Percentiles rank a stretch among this genome's conserved stretches.
Conservation (phyloP, 1,284 basidiomycete species). For the Ganoderma lingzhi region DNA sequence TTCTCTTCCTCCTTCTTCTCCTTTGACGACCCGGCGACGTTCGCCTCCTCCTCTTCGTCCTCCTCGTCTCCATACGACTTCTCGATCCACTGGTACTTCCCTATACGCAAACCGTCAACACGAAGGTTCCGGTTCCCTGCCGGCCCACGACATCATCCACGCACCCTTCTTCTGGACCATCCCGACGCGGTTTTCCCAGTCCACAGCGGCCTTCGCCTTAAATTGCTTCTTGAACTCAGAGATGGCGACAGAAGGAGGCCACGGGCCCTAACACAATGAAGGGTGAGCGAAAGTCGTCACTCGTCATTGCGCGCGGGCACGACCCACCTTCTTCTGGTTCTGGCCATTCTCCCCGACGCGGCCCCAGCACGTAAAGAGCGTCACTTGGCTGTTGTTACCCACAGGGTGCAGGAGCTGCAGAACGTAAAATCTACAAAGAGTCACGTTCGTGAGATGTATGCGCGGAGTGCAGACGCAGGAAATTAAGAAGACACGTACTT, state of each 20-base stretch:
- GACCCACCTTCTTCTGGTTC: conserved; percentile 55
- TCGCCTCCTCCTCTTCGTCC: conserved; percentile 42
- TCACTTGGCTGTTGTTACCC: conserved; percentile 46
- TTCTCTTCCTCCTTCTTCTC: conserved; percentile 52
- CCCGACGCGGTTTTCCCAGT: conserved; percentile 62
- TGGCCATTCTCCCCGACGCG: conserved; percentile 66
- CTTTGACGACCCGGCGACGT: conserved; percentile 38
- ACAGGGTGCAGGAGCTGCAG: conserved; percentile 67
- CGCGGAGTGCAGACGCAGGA: not conserved
- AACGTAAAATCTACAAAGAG: conserved; percentile 61
- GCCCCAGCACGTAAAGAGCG: conserved; percentile 67
- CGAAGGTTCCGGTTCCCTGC: not conserved
- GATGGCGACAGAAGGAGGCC: conserved; percentile 47
- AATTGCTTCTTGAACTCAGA: conserved; percentile 69
- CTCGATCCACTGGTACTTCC: conserved; percentile 70
- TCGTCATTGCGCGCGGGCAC: not conserved
- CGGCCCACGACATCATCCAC: conserved; percentile 7
- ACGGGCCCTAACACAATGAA: conserved; percentile 44
- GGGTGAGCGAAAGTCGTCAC: not conserved
- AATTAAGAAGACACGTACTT: conserved; percentile 49
- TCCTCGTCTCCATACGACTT: conserved; percentile 59
- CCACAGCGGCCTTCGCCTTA: conserved; percentile 58
- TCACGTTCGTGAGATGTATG: conserved; percentile 1
- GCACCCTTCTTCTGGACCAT: conserved; percentile 62
- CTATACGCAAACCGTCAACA: conserved; percentile 39